Evolutionary conservation across 768 basidiomycete genomes (phyloP).

Genomic region (Tubosaeta sp.): DNA sequence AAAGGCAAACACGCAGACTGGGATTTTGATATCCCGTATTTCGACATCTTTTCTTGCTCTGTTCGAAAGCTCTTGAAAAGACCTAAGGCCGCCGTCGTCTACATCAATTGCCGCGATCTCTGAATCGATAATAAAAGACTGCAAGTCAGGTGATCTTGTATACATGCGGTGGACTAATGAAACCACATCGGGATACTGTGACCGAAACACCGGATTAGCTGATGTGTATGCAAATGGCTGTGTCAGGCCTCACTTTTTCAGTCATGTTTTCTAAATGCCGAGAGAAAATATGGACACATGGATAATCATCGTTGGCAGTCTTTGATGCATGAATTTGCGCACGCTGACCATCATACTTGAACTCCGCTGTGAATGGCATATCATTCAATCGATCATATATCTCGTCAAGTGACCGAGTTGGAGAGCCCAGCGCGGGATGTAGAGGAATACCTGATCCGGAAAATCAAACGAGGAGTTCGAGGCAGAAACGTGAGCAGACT

Average conservation of each 20-base stretch:
- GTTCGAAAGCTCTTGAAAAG: constrained; percentile 86
- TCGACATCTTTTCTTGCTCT: constrained; percentile 81
- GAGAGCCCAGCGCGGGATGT: constrained; percentile 83
- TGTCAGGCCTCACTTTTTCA: constrained; percentile 51
- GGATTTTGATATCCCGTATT: constrained; percentile 66
- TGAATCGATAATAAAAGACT: constrained; percentile 77
- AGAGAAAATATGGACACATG: constrained; percentile 67
- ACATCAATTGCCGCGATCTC: constrained; percentile 84
- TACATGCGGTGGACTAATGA: constrained; percentile 53
- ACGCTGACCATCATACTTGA: constrained; percentile 88
- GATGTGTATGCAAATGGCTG: neutral
- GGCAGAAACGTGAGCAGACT: constrained; percentile 20
- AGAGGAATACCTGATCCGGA: constrained; percentile 65
- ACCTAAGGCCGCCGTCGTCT: constrained; percentile 53
- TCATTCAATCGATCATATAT: constrained; percentile 69
- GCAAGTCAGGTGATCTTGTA: constrained; percentile 34
- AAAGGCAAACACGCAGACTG: constrained; percentile 83
- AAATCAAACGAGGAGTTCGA: constrained; percentile 9
- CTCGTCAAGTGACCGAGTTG: constrained; percentile 77
- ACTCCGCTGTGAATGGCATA: constrained; percentile 77
- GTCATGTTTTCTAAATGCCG: constrained; percentile 93
- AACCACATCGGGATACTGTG: constrained; percentile 79
- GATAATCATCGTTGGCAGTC: constrained; percentile 22
- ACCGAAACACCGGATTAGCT: constrained; percentile 12
- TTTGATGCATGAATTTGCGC: constrained; percentile 68